phyloP scores from a whole-genome alignment of 139 green algal species.

The Mychonastes homosphaera region DNA sequence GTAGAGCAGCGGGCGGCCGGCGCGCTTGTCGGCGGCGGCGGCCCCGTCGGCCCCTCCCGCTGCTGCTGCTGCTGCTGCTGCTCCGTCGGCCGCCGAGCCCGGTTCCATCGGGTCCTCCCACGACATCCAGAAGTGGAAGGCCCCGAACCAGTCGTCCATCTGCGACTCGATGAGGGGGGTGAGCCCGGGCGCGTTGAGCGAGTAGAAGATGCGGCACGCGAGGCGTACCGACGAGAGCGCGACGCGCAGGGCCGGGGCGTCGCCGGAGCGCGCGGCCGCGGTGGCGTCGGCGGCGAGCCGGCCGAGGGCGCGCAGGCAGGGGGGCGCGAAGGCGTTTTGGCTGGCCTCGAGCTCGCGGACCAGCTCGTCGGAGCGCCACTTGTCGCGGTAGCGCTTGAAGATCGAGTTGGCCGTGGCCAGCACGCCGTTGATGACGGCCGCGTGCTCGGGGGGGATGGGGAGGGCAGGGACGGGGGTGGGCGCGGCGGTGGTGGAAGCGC shows the following conservation, averaged over 20 bases:
- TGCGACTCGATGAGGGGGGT: slow-evolving; percentile 84
- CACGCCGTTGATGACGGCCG: slow-evolving; percentile 61
- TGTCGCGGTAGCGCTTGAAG: slow-evolving; percentile 82
- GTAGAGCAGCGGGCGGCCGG: too few species aligned
- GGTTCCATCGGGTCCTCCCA: slow-evolving; percentile 42
- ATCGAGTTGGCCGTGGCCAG: slow-evolving; percentile 88
- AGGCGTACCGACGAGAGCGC: slow-evolving; percentile 59
- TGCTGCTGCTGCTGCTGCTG: too few species aligned
- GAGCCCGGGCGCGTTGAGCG: slow-evolving; percentile 82
- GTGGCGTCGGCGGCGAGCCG: slow-evolving; percentile 15
- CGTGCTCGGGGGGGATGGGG: slow-evolving; percentile 28
- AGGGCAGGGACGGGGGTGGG: not conserved
- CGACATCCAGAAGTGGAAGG: slow-evolving; percentile 67
- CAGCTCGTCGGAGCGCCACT: slow-evolving; percentile 47
- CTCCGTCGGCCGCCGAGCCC: too few species aligned
- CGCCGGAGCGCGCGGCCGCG: slow-evolving; percentile 7
- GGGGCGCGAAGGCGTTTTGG: slow-evolving; percentile 57
- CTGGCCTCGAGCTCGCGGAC: slow-evolving; percentile 51
- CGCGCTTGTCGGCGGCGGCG: too few species aligned
- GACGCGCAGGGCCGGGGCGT: slow-evolving; percentile 35
- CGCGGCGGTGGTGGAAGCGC: not conserved
- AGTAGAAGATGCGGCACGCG: slow-evolving; percentile 81
- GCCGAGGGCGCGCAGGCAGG: slow-evolving; percentile 46
- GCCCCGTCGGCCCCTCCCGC: too few species aligned
- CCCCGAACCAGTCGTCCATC: slow-evolving; percentile 81